Percentiles rank a stretch among this genome's conserved stretches.
Conservation (phyloP, 179 eudicot species). For the Actinidia arguta region DNA sequence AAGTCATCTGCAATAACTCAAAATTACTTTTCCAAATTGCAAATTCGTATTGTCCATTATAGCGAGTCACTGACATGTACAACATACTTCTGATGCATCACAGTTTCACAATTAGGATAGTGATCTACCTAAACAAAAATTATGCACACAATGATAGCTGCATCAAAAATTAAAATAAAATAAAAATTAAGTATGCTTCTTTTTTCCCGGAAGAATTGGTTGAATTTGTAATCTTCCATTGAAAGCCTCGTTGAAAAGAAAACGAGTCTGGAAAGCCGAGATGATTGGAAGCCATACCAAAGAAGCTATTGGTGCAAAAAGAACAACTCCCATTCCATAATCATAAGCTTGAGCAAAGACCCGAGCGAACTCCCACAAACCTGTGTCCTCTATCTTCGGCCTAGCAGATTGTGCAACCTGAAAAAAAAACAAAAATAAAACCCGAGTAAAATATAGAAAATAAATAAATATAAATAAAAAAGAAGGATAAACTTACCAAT, state of each 20-base stretch:
- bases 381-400: constrained; percentile 64
- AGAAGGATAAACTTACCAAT: constrained; percentile 51
- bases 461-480: neutral
- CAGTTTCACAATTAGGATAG: neutral
- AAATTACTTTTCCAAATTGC: neutral
- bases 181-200: constrained; percentile 51
- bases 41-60: too few species aligned
- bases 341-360: constrained; percentile 89
- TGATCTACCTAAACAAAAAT: constrained; percentile 17
- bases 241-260: constrained; percentile 95
- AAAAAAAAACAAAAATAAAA: neutral
- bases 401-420: constrained; percentile 83
- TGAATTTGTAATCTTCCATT: constrained; percentile 84
- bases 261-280: constrained; percentile 91
- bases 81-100: neutral
- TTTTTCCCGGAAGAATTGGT: constrained; percentile 76
- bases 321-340: constrained; percentile 77
- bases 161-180: too few species aligned
- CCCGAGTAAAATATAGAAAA: too few species aligned
- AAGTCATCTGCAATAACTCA: neutral
- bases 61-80: neutral
- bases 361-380: constrained; percentile 72
- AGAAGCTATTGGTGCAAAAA: constrained; percentile 77
- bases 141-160: neutral
- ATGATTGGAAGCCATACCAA: constrained; percentile 96